Percentiles rank a stretch among this genome's conserved stretches.
These are phyloP conservation scores for Blastocystis sp. DNA, from an alignment of 352 stramenopile genomes.

Conservation along the genomic window DNA sequence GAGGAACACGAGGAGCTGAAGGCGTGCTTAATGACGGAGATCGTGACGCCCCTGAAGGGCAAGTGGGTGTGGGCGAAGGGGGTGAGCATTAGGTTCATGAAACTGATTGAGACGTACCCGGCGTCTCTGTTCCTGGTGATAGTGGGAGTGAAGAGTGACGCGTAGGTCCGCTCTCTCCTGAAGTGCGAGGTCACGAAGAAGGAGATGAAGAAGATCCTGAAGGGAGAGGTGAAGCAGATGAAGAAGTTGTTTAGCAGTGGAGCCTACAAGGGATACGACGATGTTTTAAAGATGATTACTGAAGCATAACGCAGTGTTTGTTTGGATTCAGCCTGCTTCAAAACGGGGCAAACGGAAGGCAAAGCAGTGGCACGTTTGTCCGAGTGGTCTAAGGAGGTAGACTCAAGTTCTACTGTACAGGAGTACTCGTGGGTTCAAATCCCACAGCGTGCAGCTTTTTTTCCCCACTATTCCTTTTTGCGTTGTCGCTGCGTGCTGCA, in stretches of 20 bases:
- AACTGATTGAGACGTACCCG: conserved; percentile 4
- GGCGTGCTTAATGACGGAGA: not conserved
- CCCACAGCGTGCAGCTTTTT: conserved; percentile 69
- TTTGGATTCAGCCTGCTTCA: conserved; percentile 13
- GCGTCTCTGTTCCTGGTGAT: conserved; percentile 4
- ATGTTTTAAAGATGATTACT: conserved; percentile 28
- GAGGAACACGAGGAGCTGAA: not conserved
- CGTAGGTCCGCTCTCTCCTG: not conserved
- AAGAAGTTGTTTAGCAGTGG: not conserved
- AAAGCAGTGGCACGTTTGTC: conserved; percentile 55
- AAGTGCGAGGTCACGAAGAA: not conserved
- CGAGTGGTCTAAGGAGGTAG: conserved; percentile 69
- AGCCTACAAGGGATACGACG: conserved; percentile 35
- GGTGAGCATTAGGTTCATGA: not conserved
- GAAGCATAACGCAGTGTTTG: conserved; percentile 31
- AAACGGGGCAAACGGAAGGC: not conserved
- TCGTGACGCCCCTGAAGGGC: conserved; percentile 19
- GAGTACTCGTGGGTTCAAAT: conserved; percentile 70
- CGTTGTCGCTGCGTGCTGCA: not conserved
- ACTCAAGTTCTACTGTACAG: conserved; percentile 69
- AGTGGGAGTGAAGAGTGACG: conserved; percentile 2
- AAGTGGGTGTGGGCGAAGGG: not conserved
- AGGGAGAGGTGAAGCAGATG: not conserved
- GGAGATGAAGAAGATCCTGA: conserved; percentile 15
- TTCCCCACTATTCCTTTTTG: not conserved